Evolutionary conservation across 1,284 basidiomycete species (phyloP).

Genomic region (Rhodotorula glutinis): DNA sequence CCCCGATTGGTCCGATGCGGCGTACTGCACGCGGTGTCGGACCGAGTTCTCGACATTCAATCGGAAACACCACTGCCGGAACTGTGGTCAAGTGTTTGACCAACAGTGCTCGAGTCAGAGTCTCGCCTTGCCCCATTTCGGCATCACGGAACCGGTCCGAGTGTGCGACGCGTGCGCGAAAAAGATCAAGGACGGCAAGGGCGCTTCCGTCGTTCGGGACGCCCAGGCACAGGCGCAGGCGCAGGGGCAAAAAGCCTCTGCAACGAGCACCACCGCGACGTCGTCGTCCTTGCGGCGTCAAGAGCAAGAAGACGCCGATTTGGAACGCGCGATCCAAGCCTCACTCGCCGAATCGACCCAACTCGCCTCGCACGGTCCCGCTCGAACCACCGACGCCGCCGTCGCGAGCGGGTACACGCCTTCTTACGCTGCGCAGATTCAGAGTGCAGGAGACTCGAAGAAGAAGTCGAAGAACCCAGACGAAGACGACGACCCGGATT

Average conservation of each 20-base stretch:
- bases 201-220: constrained; percentile 7
- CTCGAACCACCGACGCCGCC: constrained; percentile 27
- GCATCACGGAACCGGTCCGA: constrained; percentile 82
- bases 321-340: constrained; percentile 88
- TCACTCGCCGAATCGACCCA: constrained; percentile 56
- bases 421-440: constrained; percentile 55
- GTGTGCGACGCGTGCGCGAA: constrained; percentile 88
- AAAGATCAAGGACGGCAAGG: constrained; percentile 56
- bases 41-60: constrained; percentile 92
- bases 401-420: constrained; percentile 63
- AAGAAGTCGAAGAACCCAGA: constrained; percentile 44
- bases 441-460: constrained; percentile 51
- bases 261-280: constrained; percentile 9
- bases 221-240: background rate
- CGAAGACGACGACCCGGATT: constrained; percentile 88
- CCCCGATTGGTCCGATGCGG: constrained; percentile 94
- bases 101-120: constrained; percentile 85
- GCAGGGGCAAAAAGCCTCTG: constrained; percentile 25
- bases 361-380: background rate
- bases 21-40: constrained; percentile 89
- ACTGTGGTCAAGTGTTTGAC: constrained; percentile 96
- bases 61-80: constrained; percentile 96
- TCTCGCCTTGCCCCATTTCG: constrained; percentile 85
- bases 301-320: constrained; percentile 72
- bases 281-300: constrained; percentile 37